Conservation (phyloP, 805 yeast genomes). For the Teunomyces lycoperdinae region DNA sequence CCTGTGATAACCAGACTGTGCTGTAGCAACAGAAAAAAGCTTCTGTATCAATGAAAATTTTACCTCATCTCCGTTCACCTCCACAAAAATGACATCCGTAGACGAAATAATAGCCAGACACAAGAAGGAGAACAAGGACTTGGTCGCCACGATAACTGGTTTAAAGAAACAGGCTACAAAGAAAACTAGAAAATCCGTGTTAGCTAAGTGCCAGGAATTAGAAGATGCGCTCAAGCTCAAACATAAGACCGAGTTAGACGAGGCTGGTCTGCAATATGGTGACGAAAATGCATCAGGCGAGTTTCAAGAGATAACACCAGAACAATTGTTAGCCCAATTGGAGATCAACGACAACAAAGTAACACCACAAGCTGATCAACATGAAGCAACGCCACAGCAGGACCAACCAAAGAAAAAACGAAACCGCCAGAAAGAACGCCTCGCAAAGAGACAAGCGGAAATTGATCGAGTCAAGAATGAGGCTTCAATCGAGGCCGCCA, state of each 20-base stretch:
- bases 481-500: constrained; percentile 68
- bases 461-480: constrained; percentile 58
- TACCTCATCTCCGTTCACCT: constrained; percentile 1
- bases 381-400: not conserved
- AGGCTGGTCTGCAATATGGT: not conserved
- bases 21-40: constrained; percentile 1
- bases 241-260: constrained; percentile 53
- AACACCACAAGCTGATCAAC: not conserved
- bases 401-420: constrained; percentile 35
- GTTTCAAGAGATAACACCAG: constrained; percentile 62
- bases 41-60: not conserved
- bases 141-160: constrained; percentile 65
- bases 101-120: constrained; percentile 61
- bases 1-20: not conserved
- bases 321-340: constrained; percentile 59
- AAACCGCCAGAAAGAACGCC: constrained; percentile 80
- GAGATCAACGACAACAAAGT: constrained; percentile 24
- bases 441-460: constrained; percentile 74
- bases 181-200: constrained; percentile 68
- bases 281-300: constrained; percentile 10
- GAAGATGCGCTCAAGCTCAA: constrained; percentile 52
- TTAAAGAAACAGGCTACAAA: constrained; percentile 82
- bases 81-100: not conserved
- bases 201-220: constrained; percentile 55
- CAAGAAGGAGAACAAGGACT: constrained; percentile 63